Evolutionary conservation across 148 eudicot genomes (phyloP), one percentile per base, ranked within the genome.

Genomic region (Amaranthus palmeri): DNA sequence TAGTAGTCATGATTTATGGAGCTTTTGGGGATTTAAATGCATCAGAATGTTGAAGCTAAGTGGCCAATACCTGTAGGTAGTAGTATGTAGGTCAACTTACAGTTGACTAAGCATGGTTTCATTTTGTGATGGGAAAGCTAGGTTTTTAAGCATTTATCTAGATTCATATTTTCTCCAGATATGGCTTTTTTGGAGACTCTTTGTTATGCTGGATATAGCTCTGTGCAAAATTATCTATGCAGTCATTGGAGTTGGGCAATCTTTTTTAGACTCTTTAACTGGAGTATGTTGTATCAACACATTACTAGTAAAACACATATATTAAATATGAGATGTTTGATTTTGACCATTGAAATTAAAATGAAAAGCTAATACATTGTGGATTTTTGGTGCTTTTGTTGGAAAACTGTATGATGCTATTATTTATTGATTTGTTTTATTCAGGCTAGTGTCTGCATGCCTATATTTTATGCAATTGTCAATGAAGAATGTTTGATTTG

Each of bases 381-480:
- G 36, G 36, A 25, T 25, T 25, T 25, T 25, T 25, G 36, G 36
- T 25, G 4, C 14, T 60, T 60, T 61, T 61, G 15, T 7, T 61
- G 5, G 42, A 61, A 11, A 41, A 42, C 3, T 42, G 7, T 43
- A 43, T 14, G 50, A 14, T 63, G 67, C 36, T 45, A 44, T 63
- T 10, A 44, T 0, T 13, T 63, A 18, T 63, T 63, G 67, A 63
- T 57, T 58, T 8, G 10, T 42, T 25, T 63, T 12, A 63, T 48
- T 40, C 5, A 12, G 15, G 47, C 14, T 11, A n/a, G 44, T 12
- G 42, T 10, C 47, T 53, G 6, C 65, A 40, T 51, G 51, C 58
- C 67, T 10, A 63, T 12, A 61, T 70, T n/a, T 64, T 54, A 62
- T 46, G 42, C 51, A 71, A 43, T 47, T 72, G 48, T 78, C 57